Evolutionary conservation across 495 filamentous ascomycete species (phyloP), one percentile per base, ranked within the genome.

Genomic region (Neurospora sp.): DNA sequence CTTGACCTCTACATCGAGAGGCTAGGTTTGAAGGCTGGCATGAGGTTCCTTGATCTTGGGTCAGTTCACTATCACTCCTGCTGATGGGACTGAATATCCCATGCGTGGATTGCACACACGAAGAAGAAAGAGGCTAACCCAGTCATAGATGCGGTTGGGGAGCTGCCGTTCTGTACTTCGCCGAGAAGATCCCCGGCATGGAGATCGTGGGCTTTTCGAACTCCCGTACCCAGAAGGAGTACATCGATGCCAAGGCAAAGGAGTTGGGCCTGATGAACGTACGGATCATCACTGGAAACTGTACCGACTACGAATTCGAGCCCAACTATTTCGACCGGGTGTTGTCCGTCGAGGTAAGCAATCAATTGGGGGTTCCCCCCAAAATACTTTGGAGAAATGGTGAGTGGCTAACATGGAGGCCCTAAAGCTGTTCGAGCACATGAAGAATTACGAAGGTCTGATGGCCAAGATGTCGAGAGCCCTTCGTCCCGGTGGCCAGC

Each of bases 361-460:
- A 19, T 28, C 34, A 17, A 21, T 28, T 15, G 21, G 36, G 36
- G 28, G 8, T 70, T 39, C 15, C 9, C 38, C 11, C 31, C 15
- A 19, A 17, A 24, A 37, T 34, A 21, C 21, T 5, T 9, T 15
- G 10, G 11, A 28, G 24, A 17, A 40, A 8, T 24, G 1, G 37
- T 10, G 10, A 19, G 5, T 38, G 43, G 38, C 69, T 74, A 17
- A 74, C 42, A 36, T 21, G 28, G 7, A 1, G 1, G 5, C 45
- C 54, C 5, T 19, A 5, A 24, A 83, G 84, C 83, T 92, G 31
- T 91, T 92, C 76, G 90, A 92, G 77, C 90, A 92, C 78, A 91
- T 92, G 89, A 92, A 92, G 78, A 92, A 91, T 75, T 91, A 91
- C 81, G 85, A 89, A 73, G 80, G 87, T 10, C 85, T 92, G 40